These are phyloP conservation scores for Aureobasidium sp. DNA, from an alignment of 2,329 filamentous ascomycete genomes.

Conservation along the genomic window DNA sequence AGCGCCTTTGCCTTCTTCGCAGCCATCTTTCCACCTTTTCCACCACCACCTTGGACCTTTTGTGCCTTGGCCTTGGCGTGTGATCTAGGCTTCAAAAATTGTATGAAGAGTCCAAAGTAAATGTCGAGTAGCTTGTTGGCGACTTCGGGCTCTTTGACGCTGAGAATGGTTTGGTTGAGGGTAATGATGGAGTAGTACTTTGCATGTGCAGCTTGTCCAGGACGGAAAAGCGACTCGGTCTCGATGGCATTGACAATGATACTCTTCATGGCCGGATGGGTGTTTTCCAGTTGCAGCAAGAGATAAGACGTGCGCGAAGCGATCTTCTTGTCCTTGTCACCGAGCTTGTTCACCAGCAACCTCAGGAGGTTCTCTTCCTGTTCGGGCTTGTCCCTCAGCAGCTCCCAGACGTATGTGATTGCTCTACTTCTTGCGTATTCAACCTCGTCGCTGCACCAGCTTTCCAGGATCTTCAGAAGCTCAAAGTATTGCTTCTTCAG, in stretches of 20 bases:
- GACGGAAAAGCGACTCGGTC: slow-evolving; percentile 77
- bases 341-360: slow-evolving; percentile 90
- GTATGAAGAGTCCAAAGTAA: slow-evolving; percentile 85
- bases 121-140: slow-evolving; percentile 78
- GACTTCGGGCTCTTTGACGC: slow-evolving; percentile 70
- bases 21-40: slow-evolving; percentile 47
- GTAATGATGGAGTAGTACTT: slow-evolving; percentile 97
- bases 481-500: slow-evolving; percentile 91
- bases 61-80: slow-evolving; percentile 30
- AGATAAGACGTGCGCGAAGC: slow-evolving; percentile 89
- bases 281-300: slow-evolving; percentile 80
- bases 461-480: slow-evolving; percentile 81
- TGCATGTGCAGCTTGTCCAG: slow-evolving; percentile 78
- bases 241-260: slow-evolving; percentile 81
- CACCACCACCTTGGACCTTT: slow-evolving; percentile 48
- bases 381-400: slow-evolving; percentile 92
- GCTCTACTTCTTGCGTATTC: slow-evolving; percentile 84
- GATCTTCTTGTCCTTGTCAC: slow-evolving; percentile 92
- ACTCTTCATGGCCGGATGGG: slow-evolving; percentile 88
- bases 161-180: slow-evolving; percentile 91
- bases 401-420: slow-evolving; percentile 82
- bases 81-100: slow-evolving; percentile 61
- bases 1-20: slow-evolving; percentile 36
- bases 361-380: slow-evolving; percentile 92
- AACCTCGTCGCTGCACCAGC: slow-evolving; percentile 92